These are phyloP conservation scores for Fraxinus quadrangulata DNA, from an alignment of 257 asterid genomes.

Conservation along the genomic window DNA sequence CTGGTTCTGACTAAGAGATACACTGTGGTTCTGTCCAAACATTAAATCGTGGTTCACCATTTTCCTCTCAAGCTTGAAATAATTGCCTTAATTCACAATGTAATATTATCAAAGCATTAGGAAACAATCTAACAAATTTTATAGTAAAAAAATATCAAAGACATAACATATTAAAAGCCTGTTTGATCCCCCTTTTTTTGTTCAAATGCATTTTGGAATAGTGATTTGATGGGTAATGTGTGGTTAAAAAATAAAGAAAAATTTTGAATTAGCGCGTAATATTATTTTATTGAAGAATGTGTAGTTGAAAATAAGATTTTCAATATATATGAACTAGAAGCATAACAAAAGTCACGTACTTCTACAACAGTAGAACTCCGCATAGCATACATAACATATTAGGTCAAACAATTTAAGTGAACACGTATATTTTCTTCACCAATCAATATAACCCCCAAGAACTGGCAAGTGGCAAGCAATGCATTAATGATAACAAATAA, in stretches of 20 bases:
- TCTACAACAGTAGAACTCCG: constrained; percentile 10
- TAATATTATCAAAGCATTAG: constrained; percentile 8
- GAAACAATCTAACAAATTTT: neutral
- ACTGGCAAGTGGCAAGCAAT: neutral
- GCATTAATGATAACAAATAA: neutral
- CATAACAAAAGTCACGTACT: neutral
- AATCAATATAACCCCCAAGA: constrained; percentile 9
- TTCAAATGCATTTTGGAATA: too few relatives aligned
- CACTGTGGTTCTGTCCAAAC: constrained; percentile 50
- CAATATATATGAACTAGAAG: neutral
- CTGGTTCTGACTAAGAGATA: constrained; percentile 54
- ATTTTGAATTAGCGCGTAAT: too few relatives aligned
- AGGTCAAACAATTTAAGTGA: constrained; percentile 8
- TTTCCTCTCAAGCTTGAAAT: constrained; percentile 24
- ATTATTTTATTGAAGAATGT: too few relatives aligned
- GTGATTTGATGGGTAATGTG: too few relatives aligned
- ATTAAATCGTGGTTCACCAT: constrained; percentile 66
- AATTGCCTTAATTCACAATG: constrained; percentile 20
- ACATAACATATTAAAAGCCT: neutral
- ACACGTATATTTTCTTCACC: neutral
- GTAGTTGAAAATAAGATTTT: neutral
- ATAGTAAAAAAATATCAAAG: neutral
- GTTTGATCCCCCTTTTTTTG: too few relatives aligned
- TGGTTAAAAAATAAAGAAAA: too few relatives aligned
- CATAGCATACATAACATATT: neutral